These are phyloP conservation scores for Xerocomus amazonicus DNA, from an alignment of 1,284 basidiomycete genomes.

Conservation along the genomic window DNA sequence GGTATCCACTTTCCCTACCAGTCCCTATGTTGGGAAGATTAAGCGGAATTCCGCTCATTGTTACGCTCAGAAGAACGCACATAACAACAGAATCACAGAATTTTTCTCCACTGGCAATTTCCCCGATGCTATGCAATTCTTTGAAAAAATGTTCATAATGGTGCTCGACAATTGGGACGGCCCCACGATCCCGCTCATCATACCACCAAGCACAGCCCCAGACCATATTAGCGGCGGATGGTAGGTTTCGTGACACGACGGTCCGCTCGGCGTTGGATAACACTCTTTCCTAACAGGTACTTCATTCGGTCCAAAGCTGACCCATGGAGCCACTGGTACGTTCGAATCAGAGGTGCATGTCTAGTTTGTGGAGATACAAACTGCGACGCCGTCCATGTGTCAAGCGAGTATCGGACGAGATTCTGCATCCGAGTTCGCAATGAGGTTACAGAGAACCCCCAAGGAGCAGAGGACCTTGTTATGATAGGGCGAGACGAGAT, in stretches of 20 bases:
- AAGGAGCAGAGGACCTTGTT: neutral
- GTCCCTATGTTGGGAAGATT: neutral
- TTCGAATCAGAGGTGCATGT: neutral
- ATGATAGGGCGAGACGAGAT: neutral
- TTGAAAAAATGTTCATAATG: constrained; percentile 1
- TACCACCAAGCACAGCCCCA: neutral
- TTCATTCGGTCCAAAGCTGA: neutral
- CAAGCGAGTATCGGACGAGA: neutral
- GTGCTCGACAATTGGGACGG: neutral
- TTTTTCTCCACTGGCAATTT: neutral
- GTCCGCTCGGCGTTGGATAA: neutral
- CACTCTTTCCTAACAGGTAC: neutral
- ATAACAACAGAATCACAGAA: no score
- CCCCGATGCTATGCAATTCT: neutral
- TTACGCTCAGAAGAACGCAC: neutral
- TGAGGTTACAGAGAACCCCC: no score
- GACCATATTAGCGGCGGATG: constrained; percentile 7
- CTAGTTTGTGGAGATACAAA: neutral
- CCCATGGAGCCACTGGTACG: constrained; percentile 1
- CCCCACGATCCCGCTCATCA: neutral
- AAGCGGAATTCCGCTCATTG: neutral
- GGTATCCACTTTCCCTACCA: neutral
- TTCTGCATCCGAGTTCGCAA: neutral
- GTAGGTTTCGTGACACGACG: neutral
- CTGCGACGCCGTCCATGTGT: neutral